These are phyloP conservation scores for Fusarium chlamydosporum DNA, from an alignment of 2,329 filamentous ascomycete species.

Conservation along the genomic window DNA sequence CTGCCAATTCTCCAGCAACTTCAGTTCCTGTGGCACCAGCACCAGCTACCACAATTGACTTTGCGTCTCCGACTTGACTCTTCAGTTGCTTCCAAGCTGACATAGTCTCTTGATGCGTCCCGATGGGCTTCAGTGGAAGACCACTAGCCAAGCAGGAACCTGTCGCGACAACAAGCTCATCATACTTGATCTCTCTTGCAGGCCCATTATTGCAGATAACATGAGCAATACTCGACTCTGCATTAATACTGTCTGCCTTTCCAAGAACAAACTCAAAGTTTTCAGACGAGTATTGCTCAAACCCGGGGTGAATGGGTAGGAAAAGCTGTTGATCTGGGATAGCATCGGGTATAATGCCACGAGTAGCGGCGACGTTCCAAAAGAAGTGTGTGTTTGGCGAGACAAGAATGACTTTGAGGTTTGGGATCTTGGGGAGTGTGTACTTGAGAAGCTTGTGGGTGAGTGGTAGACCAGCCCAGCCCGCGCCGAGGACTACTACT, in stretches of 20 bases:
- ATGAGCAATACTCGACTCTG: constrained; percentile 55
- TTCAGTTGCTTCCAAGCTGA: constrained; percentile 55
- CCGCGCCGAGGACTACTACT: constrained; percentile 67
- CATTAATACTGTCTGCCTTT: constrained; percentile 56
- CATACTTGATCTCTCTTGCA: constrained; percentile 59
- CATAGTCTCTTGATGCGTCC: constrained; percentile 60
- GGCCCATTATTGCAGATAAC: constrained; percentile 53
- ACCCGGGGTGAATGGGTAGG: constrained; percentile 61
- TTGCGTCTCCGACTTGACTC: constrained; percentile 41
- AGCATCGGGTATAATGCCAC: constrained; percentile 65
- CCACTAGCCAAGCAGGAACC: constrained; percentile 61
- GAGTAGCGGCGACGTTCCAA: constrained; percentile 70
- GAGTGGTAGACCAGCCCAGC: constrained; percentile 65
- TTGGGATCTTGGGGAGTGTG: constrained; percentile 58
- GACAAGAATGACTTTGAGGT: constrained; percentile 66
- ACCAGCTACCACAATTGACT: constrained; percentile 57
- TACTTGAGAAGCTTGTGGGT: constrained; percentile 68
- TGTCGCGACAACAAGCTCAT: constrained; percentile 68
- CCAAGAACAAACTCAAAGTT: constrained; percentile 66
- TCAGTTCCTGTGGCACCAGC: constrained; percentile 59
- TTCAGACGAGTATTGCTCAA: constrained; percentile 61
- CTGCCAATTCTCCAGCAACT: constrained; percentile 56
- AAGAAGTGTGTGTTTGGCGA: constrained; percentile 68
- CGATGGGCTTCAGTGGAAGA: constrained; percentile 64
- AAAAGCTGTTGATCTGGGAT: constrained; percentile 64